Evolutionary conservation across 1,139 yeast species (phyloP).

Genomic region (Suhomyces anneliseae): DNA sequence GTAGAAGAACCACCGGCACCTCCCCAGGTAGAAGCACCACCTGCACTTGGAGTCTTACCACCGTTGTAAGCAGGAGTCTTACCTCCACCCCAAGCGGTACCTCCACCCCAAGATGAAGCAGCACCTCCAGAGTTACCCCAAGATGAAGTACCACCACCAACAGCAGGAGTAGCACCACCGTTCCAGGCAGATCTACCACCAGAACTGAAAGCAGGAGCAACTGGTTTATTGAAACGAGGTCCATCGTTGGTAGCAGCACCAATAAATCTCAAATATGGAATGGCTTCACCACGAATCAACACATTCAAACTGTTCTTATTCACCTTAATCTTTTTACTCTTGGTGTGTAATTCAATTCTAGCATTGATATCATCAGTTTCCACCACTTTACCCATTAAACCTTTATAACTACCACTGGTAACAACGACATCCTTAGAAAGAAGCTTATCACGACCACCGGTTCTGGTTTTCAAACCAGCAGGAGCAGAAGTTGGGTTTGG

Average conservation of each 20-base stretch:
- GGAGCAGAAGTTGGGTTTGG: conserved; percentile 32
- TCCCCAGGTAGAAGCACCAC: conserved; percentile 40
- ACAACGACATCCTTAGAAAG: conserved; percentile 83
- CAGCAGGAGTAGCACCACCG: conserved; percentile 54
- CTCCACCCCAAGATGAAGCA: conserved; percentile 49
- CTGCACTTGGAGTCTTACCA: conserved; percentile 22
- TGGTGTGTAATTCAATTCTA: conserved; percentile 90
- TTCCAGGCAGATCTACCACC: conserved; percentile 44
- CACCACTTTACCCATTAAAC: conserved; percentile 88
- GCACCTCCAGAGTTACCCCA: conserved; percentile 36
- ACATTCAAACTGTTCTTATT: conserved; percentile 76
- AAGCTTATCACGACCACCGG: conserved; percentile 77
- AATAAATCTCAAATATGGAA: conserved; percentile 80
- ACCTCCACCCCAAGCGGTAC: conserved; percentile 50
- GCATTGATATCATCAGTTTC: conserved; percentile 93
- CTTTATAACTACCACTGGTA: conserved; percentile 89
- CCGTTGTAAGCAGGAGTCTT: conserved; percentile 31
- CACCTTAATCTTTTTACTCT: conserved; percentile 83
- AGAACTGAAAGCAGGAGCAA: conserved; percentile 44
- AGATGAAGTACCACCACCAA: conserved; percentile 26
- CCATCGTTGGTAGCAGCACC: conserved; percentile 39
- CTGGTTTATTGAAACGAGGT: conserved; percentile 29
- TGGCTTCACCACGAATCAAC: conserved; percentile 60
- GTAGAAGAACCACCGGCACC: conserved; percentile 21
- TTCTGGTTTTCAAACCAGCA: conserved; percentile 57